Evolutionary conservation across 306 rosid species (phyloP), one percentile per base, ranked within the genome.

Genomic region (Fragaria iinumae): DNA sequence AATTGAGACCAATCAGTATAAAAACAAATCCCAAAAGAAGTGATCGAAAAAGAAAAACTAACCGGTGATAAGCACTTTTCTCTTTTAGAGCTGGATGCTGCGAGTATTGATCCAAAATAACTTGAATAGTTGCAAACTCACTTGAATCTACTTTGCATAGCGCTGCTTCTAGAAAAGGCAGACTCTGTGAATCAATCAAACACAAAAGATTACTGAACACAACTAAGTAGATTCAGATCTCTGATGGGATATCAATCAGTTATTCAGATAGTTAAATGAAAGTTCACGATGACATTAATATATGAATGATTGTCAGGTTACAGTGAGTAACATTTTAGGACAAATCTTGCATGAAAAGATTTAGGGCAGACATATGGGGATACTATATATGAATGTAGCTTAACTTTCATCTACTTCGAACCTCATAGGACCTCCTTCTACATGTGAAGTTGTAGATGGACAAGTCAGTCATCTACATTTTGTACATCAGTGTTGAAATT

Each of bases 111-210:
- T 89, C 89, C 64, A 92, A 88, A 48, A 88, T 83, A 47, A 79
- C 86, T 76, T 90, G 89, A 47, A 92, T 79, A 13, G 75, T 66
- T 81, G 85, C 49, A 74, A 82, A 74, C 82, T 86, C 91, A 82
- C 89, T 86, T 66, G 90, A 87, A 79, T 81, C 83, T 55, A 83
- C 86, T 74, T 85, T 86, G 85, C 36, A 82, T 41, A 92, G 86
- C 32, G 85, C 90, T 87, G 88, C 97, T 89, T 95, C 98, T 82
- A 95, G 82, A 63, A 71, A 55, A 73, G 86, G 56, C 78, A 95
- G 74, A 68, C 83, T 89, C 98, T 92, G 89, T 80, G 10, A 69
- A 80, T 60, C 49, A 79, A 83, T 73, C 13, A 76, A 69, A 81
- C 80, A 67, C 52, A 82, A 16, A 36, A 59, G 66, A 53, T 47